A percentile compares a stretch with the other conserved stretches of the same genome.
Conservation (phyloP, 2,329 filamentous ascomycete species). For the Pyrenochaeta sp. region DNA sequence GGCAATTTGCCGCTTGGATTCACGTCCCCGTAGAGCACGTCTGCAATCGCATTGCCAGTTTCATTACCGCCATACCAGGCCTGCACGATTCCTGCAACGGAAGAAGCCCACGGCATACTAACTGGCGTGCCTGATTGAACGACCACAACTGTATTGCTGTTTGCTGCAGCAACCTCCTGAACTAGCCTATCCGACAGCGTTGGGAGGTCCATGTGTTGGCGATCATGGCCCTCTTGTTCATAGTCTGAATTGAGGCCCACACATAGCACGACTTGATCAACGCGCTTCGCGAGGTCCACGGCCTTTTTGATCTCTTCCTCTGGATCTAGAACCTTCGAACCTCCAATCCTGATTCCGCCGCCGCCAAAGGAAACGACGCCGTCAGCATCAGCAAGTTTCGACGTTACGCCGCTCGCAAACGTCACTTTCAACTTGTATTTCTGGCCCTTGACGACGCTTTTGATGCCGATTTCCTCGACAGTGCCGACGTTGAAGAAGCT, state of each 20-base stretch:
- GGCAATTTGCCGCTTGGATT: conserved; percentile 81
- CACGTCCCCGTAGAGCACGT: conserved; percentile 76
- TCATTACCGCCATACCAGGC: conserved; percentile 85
- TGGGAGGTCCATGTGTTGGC: conserved; percentile 64
- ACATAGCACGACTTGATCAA: conserved; percentile 53
- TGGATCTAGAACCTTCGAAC: conserved; percentile 60
- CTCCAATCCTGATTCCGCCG: conserved; percentile 70
- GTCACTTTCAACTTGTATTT: conserved; percentile 48
- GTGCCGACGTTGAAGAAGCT: conserved; percentile 71
- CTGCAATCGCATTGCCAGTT: conserved; percentile 77
- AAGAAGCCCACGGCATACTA: conserved; percentile 75
- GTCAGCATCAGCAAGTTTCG: too few relatives aligned
- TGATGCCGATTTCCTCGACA: conserved; percentile 65
- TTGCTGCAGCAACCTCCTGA: conserved; percentile 64
- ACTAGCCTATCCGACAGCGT: conserved; percentile 67
- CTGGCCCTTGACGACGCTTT: conserved; percentile 64
- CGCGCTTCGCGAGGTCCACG: conserved; percentile 42
- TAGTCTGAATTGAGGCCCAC: conserved; percentile 76
- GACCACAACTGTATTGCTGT: conserved; percentile 75
- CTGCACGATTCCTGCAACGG: conserved; percentile 76
- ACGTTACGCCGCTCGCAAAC: too few relatives aligned
- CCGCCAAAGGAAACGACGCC: conserved; percentile 11
- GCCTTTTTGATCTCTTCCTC: conserved; percentile 16
- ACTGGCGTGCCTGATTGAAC: conserved; percentile 85
- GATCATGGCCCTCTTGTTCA: conserved; percentile 72